These are phyloP conservation scores for Cyclanthera cordifolia DNA, from an alignment of 306 rosid genomes.

Conservation along the genomic window DNA sequence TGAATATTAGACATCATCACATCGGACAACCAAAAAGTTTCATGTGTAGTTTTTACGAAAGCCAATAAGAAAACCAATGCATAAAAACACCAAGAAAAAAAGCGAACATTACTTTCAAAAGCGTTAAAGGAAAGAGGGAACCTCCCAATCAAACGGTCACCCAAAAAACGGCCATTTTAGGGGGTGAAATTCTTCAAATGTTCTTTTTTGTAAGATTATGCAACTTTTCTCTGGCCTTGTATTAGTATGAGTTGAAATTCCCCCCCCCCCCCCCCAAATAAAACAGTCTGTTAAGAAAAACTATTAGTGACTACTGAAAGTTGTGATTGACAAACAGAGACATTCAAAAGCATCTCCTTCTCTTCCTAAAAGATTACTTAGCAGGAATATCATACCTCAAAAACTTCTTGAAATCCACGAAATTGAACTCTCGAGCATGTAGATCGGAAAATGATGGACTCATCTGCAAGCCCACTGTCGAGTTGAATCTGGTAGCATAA, in stretches of 20 bases:
- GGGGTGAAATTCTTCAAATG: too few relatives aligned
- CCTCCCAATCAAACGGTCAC: background rate
- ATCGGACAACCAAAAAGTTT: background rate
- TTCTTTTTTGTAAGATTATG: too few relatives aligned
- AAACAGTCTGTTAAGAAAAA: background rate
- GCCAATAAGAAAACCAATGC: background rate
- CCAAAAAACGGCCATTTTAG: too few relatives aligned
- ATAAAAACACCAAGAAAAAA: background rate
- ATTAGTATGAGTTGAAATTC: too few relatives aligned
- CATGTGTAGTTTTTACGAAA: too few relatives aligned
- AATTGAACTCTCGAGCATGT: constrained; percentile 59
- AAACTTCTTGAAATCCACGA: constrained; percentile 70
- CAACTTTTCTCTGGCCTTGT: too few relatives aligned
- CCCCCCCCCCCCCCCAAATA: too few relatives aligned
- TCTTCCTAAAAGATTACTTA: background rate
- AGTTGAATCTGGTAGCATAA: constrained; percentile 47
- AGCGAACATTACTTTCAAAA: background rate
- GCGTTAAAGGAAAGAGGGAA: background rate
- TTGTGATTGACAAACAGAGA: background rate
- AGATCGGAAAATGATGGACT: constrained; percentile 59
- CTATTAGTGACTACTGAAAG: background rate
- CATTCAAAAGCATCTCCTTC: background rate
- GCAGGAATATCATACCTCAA: constrained; percentile 35
- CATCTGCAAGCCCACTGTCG: constrained; percentile 53
- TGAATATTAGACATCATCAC: background rate